phyloP scores from a whole-genome alignment of 192 early-diverging fungal genomes.

The Ambispora gerdemannii region DNA sequence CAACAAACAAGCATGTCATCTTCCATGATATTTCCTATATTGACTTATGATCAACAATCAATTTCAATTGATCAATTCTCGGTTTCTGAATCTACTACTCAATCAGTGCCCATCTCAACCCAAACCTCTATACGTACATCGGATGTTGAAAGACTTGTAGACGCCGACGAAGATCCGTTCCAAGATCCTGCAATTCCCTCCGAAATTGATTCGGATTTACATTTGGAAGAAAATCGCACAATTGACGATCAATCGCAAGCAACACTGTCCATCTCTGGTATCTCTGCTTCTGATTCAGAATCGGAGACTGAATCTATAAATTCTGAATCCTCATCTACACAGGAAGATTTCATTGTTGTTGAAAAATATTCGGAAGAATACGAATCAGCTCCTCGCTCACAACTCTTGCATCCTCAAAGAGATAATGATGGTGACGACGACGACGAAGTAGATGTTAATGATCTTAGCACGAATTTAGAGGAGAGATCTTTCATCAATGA shows the following conservation, averaged over 20 bases:
- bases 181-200: neutral
- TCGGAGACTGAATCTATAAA: conserved; percentile 11
- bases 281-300: conserved; percentile 1
- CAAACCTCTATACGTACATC: conserved; percentile 5
- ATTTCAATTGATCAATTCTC: conserved; percentile 34
- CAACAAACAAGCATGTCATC: conserved; percentile 39
- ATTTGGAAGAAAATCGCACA: neutral
- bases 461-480: neutral
- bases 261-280: neutral
- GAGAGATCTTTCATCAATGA: neutral
- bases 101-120: conserved; percentile 5
- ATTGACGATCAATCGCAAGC: neutral
- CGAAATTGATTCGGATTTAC: neutral
- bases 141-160: conserved; percentile 4
- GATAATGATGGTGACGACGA: neutral
- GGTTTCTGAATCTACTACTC: conserved; percentile 25
- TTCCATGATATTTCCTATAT: conserved; percentile 46
- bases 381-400: neutral
- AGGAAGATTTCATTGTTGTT: conserved; percentile 31
- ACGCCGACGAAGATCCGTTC: neutral
- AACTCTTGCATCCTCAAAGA: neutral
- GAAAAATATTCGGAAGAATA: conserved; percentile 27
- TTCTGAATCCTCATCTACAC: neutral
- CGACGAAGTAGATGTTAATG: neutral
- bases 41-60: conserved; percentile 34